Evolutionary conservation across 306 rosid species (phyloP), one percentile per base, ranked within the genome.

Genomic region (Cajanus cajan): DNA sequence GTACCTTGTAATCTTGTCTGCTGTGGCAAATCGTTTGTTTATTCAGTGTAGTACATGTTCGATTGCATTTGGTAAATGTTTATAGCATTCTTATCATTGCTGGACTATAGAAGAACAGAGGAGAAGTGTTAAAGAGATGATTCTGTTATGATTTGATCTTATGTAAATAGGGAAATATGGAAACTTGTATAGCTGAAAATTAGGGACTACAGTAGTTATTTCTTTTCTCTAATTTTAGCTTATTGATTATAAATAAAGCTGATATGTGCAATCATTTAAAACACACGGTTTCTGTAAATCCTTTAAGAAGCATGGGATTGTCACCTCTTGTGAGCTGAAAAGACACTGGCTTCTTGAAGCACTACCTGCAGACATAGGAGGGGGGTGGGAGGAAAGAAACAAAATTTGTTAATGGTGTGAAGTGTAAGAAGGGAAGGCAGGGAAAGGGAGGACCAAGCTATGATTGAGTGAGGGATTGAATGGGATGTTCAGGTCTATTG

Each of bases 1-100:
- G 99, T 93, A 82, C 59, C 36, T 28, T 15, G 21, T 45, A 61
- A 61, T 44, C 13, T 70, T 28, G 55, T 50, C 55, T 79, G 50
- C 85, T 73, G 8, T 71, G 77, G 34, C n/a, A n/a, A 69, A 34
- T 78, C 64, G 47, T 83, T 66, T 61, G 44, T 45, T 71, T 47
- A 47, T 55, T 66, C 63, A 19, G 72, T 67, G 73, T 62, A 52
- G 52, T 13, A 24, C 25, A 18, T 15, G n/a, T 37, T 40, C 52
- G 13, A 51, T 31, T 70, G 66, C 33, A 59, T 70, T 52, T 15
- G 41, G 44, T 61, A 22, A 41, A 13, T 62, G 16, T 40, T 48
- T 47, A 22, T 79, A 22, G 73, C 45, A 40, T 36, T 79, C 63
- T 43, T 21, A 57, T 21, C 39, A 69, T 34, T 70, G 51, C 33